Evolutionary conservation across 164 flowering plant species (phyloP).

Genomic region (Vitis amurensis): DNA sequence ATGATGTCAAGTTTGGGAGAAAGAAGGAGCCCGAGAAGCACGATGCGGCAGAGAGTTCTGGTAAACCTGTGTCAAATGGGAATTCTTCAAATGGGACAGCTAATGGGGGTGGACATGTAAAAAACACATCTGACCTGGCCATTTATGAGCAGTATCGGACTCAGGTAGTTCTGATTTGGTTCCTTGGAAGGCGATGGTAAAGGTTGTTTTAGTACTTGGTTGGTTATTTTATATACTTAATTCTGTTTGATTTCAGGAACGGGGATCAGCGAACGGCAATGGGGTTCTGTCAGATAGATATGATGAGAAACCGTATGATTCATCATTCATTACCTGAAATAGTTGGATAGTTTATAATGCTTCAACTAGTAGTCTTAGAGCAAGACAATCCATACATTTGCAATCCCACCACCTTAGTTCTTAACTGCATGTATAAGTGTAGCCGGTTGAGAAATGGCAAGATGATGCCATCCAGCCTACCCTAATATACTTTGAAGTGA

Average conservation of each 20-base stretch:
- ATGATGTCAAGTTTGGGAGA: constrained; percentile 93
- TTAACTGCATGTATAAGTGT: no score
- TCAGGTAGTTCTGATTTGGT: constrained; percentile 45
- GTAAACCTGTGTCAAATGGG: constrained; percentile 36
- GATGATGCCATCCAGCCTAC: no score
- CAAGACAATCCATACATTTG: neutral
- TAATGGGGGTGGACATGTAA: constrained; percentile 53
- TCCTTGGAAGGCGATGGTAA: neutral
- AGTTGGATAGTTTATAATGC: neutral
- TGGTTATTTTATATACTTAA: neutral
- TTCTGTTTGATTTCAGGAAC: constrained; percentile 28
- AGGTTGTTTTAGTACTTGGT: neutral
- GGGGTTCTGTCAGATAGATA: constrained; percentile 26
- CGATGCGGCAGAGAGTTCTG: constrained; percentile 17
- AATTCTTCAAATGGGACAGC: constrained; percentile 20
- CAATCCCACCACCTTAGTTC: no score
- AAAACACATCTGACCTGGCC: constrained; percentile 60
- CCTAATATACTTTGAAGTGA: no score
- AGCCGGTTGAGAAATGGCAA: no score
- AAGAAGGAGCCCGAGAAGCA: constrained; percentile 40
- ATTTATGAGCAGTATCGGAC: constrained; percentile 70
- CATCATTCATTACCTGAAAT: neutral
- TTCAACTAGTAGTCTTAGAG: no score
- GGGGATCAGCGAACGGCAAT: constrained; percentile 24
- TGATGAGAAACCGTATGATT: constrained; percentile 40